phyloP scores from a whole-genome alignment of 345 rosid genomes.

The Angophora floribunda region DNA sequence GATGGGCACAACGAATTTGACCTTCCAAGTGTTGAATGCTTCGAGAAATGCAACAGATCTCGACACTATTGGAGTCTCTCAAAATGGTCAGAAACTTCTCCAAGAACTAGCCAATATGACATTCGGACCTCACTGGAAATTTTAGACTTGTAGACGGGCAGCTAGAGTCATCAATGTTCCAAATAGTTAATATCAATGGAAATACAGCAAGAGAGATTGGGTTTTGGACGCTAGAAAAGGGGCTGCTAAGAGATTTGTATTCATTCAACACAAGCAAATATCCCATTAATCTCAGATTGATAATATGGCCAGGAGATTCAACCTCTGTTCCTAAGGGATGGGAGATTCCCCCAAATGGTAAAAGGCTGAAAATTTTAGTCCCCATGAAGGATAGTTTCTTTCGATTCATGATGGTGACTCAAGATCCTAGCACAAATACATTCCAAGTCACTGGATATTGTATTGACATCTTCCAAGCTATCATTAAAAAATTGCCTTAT shows the following conservation, averaged over 20 bases:
- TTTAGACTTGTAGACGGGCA: background rate
- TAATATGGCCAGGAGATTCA: background rate
- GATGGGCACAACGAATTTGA: background rate
- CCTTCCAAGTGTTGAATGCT: background rate
- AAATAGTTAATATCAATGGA: background rate
- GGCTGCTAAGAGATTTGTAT: background rate
- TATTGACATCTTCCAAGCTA: background rate
- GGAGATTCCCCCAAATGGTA: background rate
- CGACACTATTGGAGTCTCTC: background rate
- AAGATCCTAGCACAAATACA: background rate
- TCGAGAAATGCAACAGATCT: background rate
- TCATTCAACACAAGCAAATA: background rate
- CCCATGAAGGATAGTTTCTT: fast-evolving
- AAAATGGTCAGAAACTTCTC: background rate
- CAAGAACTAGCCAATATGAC: background rate
- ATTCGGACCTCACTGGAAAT: background rate
- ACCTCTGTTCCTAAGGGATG: background rate
- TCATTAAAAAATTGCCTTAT: background rate
- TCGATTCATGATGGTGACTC: fast-evolving
- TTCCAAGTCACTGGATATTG: background rate
- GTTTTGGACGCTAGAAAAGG: background rate
- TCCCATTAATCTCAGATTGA: background rate
- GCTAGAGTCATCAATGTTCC: background rate
- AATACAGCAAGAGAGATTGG: background rate
- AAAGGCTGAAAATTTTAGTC: background rate